These are phyloP conservation scores for Cucurbita moschata DNA, from an alignment of 306 rosid genomes.

Conservation along the genomic window DNA sequence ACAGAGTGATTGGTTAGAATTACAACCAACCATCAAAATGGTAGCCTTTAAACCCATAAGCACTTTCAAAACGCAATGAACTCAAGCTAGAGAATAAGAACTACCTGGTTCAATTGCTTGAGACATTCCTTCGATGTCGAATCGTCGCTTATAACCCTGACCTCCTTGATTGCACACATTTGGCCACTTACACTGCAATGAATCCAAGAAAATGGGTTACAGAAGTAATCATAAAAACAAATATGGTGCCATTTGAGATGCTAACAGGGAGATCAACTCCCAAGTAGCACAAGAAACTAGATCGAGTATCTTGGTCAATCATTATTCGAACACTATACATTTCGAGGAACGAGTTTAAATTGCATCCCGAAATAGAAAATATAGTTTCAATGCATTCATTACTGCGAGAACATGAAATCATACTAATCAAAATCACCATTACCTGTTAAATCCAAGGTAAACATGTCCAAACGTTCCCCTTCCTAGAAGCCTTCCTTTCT, in stretches of 20 bases:
- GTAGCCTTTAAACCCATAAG: not conserved
- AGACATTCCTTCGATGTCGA: constrained; percentile 77
- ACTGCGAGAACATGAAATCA: not conserved
- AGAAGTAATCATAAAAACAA: constrained; percentile 6
- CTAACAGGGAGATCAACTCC: not conserved
- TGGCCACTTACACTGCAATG: constrained; percentile 80
- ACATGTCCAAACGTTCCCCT: constrained; percentile 97
- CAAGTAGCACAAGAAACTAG: not conserved
- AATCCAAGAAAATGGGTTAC: constrained; percentile 26
- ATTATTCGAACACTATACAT: no score
- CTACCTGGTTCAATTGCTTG: constrained; percentile 86
- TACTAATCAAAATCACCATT: not conserved
- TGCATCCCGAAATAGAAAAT: not conserved
- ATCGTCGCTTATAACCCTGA: constrained; percentile 69
- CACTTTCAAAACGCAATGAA: not conserved
- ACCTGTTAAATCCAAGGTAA: constrained; percentile 87
- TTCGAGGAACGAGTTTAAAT: no score
- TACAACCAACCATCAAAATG: not conserved
- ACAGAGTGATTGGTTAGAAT: constrained; percentile 9
- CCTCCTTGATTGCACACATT: constrained; percentile 98
- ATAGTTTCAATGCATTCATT: constrained; percentile 1
- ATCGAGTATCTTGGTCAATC: no score
- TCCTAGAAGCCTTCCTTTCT: constrained; percentile 89
- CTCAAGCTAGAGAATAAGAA: not conserved
- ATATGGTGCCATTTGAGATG: not conserved